phyloP scores from a whole-genome alignment of 2,329 filamentous ascomycete species.

The Ophiostoma sp. region DNA sequence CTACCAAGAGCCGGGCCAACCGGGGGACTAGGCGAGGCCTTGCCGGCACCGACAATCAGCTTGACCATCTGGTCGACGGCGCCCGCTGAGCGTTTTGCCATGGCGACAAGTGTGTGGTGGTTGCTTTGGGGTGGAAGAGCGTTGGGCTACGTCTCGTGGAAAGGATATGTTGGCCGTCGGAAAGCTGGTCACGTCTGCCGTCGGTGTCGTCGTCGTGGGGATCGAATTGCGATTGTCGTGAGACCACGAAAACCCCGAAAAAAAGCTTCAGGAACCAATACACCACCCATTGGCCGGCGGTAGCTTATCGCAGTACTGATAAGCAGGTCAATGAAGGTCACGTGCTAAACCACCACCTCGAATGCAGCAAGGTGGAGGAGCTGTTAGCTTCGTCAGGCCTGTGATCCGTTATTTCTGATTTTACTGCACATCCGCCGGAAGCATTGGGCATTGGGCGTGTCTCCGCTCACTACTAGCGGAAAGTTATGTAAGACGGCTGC shows the following conservation, averaged over 20 bases:
- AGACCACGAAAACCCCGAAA: neutral
- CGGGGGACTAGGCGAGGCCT: conserved; percentile 89
- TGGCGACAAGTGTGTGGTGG: conserved; percentile 28
- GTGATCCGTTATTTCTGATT: neutral
- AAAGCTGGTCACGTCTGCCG: neutral
- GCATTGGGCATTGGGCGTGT: neutral
- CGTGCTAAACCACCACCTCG: neutral
- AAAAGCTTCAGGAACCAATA: neutral
- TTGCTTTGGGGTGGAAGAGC: neutral
- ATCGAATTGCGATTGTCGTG: neutral
- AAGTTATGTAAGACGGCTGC: neutral
- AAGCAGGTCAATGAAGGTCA: neutral
- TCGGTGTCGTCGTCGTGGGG: neutral
- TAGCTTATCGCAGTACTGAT: neutral
- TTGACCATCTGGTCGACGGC: conserved; percentile 75
- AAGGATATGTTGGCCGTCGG: neutral
- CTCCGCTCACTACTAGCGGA: neutral
- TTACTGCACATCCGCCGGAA: conserved; percentile 5
- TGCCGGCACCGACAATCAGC: conserved; percentile 92
- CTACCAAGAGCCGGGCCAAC: conserved; percentile 93
- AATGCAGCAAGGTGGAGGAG: neutral
- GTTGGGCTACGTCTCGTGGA: neutral
- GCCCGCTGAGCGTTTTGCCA: conserved; percentile 45
- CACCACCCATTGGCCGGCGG: neutral
- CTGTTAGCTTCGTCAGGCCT: neutral